phyloP scores from a whole-genome alignment of 2,329 filamentous ascomycete genomes.

The Claviceps sorghi region DNA sequence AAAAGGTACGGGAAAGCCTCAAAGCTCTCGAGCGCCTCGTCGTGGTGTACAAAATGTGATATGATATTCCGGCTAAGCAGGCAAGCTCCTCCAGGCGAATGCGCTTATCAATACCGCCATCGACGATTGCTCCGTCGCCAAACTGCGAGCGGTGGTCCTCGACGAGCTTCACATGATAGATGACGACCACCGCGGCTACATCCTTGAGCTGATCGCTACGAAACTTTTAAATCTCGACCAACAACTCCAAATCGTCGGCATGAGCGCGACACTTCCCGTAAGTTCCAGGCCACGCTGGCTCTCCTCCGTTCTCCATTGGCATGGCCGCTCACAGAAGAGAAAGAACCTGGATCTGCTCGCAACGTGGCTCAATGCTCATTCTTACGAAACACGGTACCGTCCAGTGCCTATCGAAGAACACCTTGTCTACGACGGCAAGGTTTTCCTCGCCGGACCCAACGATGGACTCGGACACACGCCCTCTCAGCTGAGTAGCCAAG shows the following conservation, averaged over 20 bases:
- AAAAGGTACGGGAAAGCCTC: conserved; percentile 36
- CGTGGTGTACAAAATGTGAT: neutral
- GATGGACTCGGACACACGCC: conserved; percentile 43
- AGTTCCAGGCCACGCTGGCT: conserved; percentile 9
- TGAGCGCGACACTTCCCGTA: conserved; percentile 67
- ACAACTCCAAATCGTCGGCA: conserved; percentile 56
- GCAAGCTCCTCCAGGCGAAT: conserved; percentile 42
- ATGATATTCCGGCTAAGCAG: conserved; percentile 1
- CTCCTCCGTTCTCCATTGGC: neutral
- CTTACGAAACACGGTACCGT: conserved; percentile 57
- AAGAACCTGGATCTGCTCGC: conserved; percentile 58
- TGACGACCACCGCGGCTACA: conserved; percentile 60
- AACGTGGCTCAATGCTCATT: conserved; percentile 55
- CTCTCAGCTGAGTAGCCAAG: conserved; percentile 29
- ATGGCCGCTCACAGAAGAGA: neutral
- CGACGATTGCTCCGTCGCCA: conserved; percentile 51
- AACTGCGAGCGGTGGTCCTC: conserved; percentile 52
- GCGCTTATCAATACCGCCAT: conserved; percentile 59
- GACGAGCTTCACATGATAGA: conserved; percentile 76
- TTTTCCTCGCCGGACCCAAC: conserved; percentile 46
- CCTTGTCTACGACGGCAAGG: conserved; percentile 53
- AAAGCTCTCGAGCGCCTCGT: neutral
- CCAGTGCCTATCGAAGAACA: conserved; percentile 66
- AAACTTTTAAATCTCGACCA: conserved; percentile 57
- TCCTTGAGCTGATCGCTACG: conserved; percentile 59